Evolutionary conservation across 495 filamentous ascomycete genomes (phyloP).

Genomic region (Massariosphaeria phaeospora): DNA sequence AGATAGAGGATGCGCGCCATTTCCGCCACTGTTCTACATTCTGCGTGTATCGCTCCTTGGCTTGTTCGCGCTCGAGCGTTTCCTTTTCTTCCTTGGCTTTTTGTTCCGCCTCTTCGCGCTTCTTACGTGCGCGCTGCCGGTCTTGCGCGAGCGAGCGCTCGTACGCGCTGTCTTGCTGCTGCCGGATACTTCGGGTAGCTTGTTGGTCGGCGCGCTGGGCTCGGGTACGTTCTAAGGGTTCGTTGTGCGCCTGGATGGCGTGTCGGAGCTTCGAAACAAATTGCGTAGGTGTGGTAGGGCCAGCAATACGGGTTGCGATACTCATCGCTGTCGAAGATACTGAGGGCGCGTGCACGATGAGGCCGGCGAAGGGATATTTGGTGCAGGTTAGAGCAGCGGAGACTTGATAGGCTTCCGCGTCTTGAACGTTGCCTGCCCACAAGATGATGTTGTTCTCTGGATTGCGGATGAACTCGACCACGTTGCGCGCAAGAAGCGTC

Average conservation of each 20-base stretch:
- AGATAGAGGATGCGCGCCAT: conserved; percentile 68
- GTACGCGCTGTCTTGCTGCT: conserved; percentile 86
- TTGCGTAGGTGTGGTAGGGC: conserved; percentile 58
- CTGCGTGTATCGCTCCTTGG: conserved; percentile 52
- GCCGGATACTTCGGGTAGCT: conserved; percentile 66
- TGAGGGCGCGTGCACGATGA: conserved; percentile 77
- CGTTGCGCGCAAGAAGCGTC: conserved; percentile 70
- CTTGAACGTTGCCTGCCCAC: conserved; percentile 87
- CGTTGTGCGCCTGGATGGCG: conserved; percentile 63
- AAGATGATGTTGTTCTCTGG: conserved; percentile 70
- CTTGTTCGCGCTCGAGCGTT: conserved; percentile 58
- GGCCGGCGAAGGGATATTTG: conserved; percentile 82
- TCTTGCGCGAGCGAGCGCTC: conserved; percentile 85
- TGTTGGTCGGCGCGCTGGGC: conserved; percentile 69
- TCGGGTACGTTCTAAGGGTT: conserved; percentile 63
- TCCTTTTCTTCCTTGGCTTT: conserved; percentile 58
- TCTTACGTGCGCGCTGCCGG: conserved; percentile 69
- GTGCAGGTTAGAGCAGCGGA: conserved; percentile 74
- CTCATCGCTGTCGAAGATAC: conserved; percentile 82
- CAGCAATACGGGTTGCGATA: conserved; percentile 67
- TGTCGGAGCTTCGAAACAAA: conserved; percentile 67
- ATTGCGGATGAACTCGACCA: conserved; percentile 66
- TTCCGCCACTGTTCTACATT: conserved; percentile 67
- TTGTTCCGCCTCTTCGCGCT: conserved; percentile 67
- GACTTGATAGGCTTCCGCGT: conserved; percentile 91